Evolutionary conservation across 2,329 filamentous ascomycete species (phyloP).

Genomic region (Aspergillus tamarii): DNA sequence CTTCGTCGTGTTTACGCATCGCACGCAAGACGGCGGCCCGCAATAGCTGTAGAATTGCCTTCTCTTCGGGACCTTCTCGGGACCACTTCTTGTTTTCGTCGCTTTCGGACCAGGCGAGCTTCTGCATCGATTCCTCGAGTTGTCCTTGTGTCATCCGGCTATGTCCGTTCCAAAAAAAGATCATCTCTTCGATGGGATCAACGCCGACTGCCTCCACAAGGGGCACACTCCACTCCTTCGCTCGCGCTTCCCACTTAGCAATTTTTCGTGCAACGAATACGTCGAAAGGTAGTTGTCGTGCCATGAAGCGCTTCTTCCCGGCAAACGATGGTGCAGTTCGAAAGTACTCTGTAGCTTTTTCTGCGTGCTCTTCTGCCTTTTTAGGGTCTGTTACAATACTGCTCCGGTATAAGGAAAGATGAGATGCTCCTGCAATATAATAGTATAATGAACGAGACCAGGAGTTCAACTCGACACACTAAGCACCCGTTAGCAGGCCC

Average conservation of each 20-base stretch:
- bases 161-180: constrained; percentile 88
- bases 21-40: constrained; percentile 68
- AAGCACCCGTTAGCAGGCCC: constrained; percentile 16
- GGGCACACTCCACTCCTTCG: constrained; percentile 66
- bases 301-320: constrained; percentile 89
- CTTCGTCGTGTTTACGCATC: constrained; percentile 65
- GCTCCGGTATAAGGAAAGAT: constrained; percentile 78
- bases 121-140: constrained; percentile 64
- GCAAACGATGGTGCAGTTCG: constrained; percentile 72
- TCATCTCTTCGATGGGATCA: constrained; percentile 85
- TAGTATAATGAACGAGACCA: constrained; percentile 92
- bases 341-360: constrained; percentile 70
- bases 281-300: constrained; percentile 86
- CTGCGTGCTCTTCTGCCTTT: constrained; percentile 61
- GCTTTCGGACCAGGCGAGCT: constrained; percentile 70
- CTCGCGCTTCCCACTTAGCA: constrained; percentile 81
- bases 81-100: constrained; percentile 58
- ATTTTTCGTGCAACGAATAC: constrained; percentile 82
- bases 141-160: constrained; percentile 74
- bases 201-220: constrained; percentile 80
- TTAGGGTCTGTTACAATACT: constrained; percentile 30
- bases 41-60: constrained; percentile 68
- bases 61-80: constrained; percentile 60
- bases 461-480: constrained; percentile 78
- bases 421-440: constrained; percentile 78